phyloP scores from a whole-genome alignment of 129 eudicot genomes.

The Flaveria robusta region DNA sequence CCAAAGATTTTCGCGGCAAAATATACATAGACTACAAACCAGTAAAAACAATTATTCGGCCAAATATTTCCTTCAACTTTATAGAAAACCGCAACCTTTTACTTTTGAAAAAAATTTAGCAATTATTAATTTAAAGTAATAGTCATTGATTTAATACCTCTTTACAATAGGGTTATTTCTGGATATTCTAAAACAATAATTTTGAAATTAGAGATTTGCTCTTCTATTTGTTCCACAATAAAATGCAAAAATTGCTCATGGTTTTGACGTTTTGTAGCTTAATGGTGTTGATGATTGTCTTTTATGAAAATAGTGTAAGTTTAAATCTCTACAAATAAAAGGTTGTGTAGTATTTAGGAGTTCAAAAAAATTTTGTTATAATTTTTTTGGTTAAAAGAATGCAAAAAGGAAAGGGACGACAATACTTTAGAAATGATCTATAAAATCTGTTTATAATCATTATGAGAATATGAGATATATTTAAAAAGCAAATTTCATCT shows the following conservation, averaged over 20 bases:
- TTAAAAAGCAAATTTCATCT: not conserved
- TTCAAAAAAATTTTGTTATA: no score
- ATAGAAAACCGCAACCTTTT: not conserved
- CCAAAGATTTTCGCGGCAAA: conserved; percentile 22
- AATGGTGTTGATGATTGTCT: no score
- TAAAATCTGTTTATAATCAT: not conserved
- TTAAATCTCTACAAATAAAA: no score
- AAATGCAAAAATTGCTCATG: not conserved
- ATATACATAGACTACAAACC: conserved; percentile 2
- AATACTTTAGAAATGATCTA: not conserved
- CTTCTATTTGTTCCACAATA: not conserved
- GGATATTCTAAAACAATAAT: not conserved
- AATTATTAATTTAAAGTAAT: not conserved
- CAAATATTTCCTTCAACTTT: conserved; percentile 19
- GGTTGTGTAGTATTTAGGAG: no score
- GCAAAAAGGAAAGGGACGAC: no score
- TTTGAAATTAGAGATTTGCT: not conserved
- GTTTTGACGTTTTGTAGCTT: no score
- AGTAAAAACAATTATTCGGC: not conserved
- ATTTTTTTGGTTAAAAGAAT: no score
- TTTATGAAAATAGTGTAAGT: no score
- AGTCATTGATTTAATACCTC: not conserved
- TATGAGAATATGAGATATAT: conserved; percentile 1
- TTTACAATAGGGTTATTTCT: no score
- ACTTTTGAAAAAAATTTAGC: not conserved